phyloP scores from a whole-genome alignment of 305 asterid genomes.

The Plantago coronopus region DNA sequence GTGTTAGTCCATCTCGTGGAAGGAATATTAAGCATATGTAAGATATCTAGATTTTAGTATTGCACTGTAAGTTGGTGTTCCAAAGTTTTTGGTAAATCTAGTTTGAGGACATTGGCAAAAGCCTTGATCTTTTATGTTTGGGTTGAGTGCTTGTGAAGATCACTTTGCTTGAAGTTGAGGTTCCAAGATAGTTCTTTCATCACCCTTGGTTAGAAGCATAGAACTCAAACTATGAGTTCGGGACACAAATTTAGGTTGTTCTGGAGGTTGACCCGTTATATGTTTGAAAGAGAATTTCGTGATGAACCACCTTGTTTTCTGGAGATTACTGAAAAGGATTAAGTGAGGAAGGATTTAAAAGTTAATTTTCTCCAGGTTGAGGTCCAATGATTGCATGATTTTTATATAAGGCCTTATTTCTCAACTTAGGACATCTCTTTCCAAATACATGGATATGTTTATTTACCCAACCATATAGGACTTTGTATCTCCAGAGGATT shows the following conservation, averaged over 20 bases:
- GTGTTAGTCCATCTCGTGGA: slow-evolving; percentile 26
- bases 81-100: slow-evolving; percentile 6
- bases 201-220: slow-evolving; percentile 13
- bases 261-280: slow-evolving; percentile 9
- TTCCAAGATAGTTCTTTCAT: slow-evolving; percentile 14
- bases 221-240: not conserved
- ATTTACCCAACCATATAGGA: no score
- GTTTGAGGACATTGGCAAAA: no score
- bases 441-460: no score
- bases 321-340: slow-evolving; percentile 17
- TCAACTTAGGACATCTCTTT: no score
- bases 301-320: slow-evolving; percentile 5
- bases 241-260: slow-evolving; percentile 7
- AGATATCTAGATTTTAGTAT: slow-evolving; percentile 26
- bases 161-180: slow-evolving; percentile 23
- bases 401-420: not conserved
- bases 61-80: slow-evolving; percentile 26
- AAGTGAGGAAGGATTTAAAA: slow-evolving; percentile 12
- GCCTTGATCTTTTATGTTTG: slow-evolving; percentile 12
- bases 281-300: slow-evolving; percentile 15
- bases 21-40: slow-evolving; percentile 19
- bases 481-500: no score
- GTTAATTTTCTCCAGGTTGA: slow-evolving; percentile 10
- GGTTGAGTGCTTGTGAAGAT: slow-evolving; percentile 22
- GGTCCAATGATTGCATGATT: slow-evolving; percentile 16